Percentiles rank a stretch among this genome's conserved stretches.
These are phyloP conservation scores for Paraurostyla sp. DNA, from an alignment of 73 alveolate genomes.

Conservation along the genomic window DNA sequence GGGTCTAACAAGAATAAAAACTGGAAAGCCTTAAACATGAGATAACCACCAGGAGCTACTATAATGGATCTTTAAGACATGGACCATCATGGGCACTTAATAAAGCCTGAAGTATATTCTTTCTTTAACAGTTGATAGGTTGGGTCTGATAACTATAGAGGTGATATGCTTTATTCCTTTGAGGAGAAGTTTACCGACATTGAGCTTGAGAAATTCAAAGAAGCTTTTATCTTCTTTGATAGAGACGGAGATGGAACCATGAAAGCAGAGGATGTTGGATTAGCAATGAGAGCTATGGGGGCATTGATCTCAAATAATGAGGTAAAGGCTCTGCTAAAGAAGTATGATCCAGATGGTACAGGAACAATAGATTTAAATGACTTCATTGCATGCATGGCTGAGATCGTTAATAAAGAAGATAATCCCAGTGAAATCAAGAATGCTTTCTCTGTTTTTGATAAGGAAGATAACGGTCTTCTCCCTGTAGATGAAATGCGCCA, in stretches of 20 bases:
- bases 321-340: conserved; percentile 50
- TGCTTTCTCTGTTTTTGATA: conserved; percentile 75
- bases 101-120: conserved; percentile 39
- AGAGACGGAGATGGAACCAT: conserved; percentile 79
- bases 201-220: conserved; percentile 72
- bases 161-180: conserved; percentile 2
- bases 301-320: conserved; percentile 61
- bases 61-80: conserved; percentile 45
- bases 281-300: conserved; percentile 76
- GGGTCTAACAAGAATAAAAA: conserved; percentile 37
- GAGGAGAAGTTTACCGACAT: conserved; percentile 72
- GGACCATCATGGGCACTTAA: conserved; percentile 43
- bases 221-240: conserved; percentile 74
- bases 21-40: conserved; percentile 65
- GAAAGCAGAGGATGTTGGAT: conserved; percentile 65
- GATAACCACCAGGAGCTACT: conserved; percentile 63
- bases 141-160: conserved; percentile 39
- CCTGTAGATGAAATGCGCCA: conserved; percentile 68
- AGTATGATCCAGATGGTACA: conserved; percentile 69
- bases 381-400: conserved; percentile 72
- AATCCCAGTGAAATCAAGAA: conserved; percentile 59
- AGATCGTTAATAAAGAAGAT: conserved; percentile 63
- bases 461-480: conserved; percentile 71
- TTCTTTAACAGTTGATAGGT: not conserved
- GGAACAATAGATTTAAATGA: conserved; percentile 66